These are phyloP conservation scores for Fusarium euwallaceae DNA, from an alignment of 2,329 filamentous ascomycete genomes.

Conservation along the genomic window DNA sequence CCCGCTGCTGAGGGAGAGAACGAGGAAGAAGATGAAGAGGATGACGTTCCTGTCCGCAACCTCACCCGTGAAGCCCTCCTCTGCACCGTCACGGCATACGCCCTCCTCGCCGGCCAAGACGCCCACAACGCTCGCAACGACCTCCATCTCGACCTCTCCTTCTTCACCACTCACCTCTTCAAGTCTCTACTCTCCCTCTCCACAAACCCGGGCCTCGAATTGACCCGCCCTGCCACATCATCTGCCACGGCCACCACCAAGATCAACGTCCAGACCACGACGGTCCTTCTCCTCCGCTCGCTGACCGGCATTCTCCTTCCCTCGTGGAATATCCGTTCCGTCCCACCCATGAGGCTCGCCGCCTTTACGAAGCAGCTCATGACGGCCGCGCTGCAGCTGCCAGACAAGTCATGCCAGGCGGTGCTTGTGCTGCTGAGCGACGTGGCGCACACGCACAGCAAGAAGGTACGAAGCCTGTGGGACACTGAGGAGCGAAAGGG, in stretches of 20 bases:
- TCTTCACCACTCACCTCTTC: constrained; percentile 96
- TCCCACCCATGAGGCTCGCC: constrained; percentile 87
- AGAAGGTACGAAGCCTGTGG: constrained; percentile 89
- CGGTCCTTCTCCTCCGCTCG: constrained; percentile 89
- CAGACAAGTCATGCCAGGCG: constrained; percentile 89
- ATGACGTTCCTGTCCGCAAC: constrained; percentile 71
- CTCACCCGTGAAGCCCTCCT: constrained; percentile 88
- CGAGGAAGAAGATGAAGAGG: constrained; percentile 59
- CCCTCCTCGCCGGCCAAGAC: constrained; percentile 95
- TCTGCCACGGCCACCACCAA: constrained; percentile 66
- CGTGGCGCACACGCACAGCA: constrained; percentile 83
- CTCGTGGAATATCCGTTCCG: constrained; percentile 76
- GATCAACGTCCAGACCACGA: constrained; percentile 95
- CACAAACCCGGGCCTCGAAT: constrained; percentile 87
- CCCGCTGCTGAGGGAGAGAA: constrained; percentile 59
- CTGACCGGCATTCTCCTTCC: constrained; percentile 86
- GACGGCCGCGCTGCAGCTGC: constrained; percentile 84
- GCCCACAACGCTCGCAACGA: constrained; percentile 84
- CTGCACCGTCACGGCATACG: constrained; percentile 95
- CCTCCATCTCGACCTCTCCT: constrained; percentile 90
- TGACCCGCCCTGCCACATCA: constrained; percentile 64
- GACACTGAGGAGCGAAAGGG: constrained; percentile 93
- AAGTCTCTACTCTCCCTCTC: constrained; percentile 83
- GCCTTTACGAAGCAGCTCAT: constrained; percentile 94
- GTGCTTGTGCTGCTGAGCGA: constrained; percentile 82